Evolutionary conservation across 257 asterid genomes (phyloP), one percentile per base, ranked within the genome.

Genomic region (Cordia subcordata): DNA sequence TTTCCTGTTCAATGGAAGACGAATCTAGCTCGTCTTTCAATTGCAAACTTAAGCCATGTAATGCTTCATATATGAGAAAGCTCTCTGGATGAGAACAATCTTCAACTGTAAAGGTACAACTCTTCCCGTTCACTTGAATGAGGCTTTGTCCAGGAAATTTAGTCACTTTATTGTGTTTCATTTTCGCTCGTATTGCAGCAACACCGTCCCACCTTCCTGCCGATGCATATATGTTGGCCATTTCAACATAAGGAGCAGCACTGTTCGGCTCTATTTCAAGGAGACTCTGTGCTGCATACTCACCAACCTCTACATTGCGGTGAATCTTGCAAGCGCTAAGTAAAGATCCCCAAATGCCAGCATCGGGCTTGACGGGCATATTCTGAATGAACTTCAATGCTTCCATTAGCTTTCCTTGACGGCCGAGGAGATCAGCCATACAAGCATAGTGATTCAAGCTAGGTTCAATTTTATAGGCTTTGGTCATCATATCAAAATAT

Each of bases 171-270:
- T 71, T 77, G 61, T 57, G 64, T 76, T 70, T 85, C 94, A 85
- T 85, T 67, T 64, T 73, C 23, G 63, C 39, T 45, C 78, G 60
- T 37, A 63, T 38, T 22, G 49, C 73, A 38, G 93, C 79, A 58
- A 82, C 79, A 52, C 73, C 76, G 13, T 71, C 58, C 90, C 93
- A 86, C 44, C 78, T 83, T 12, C 76, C 75, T 5, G 64, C 79
- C 1, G 60, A 76, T 51, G 95, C 93, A 60, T 86, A 86, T 22
- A 84, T 60, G 58, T 82, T 86, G 37, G 93, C 86, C 88, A 86
- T 75, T 57, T 82, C 93, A 1, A 84, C 93, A 9, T 79, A 86
- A 11, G 95, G 86, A 23, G 95, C 88, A 5, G 95, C 86, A 57
- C 76, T 73, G 13, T 46, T 56, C 4, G 94, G 85, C 32, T 84